Evolutionary conservation across 2,329 filamentous ascomycete genomes (phyloP), one percentile per base, ranked within the genome.

Genomic region (Pleomassaria siparia): DNA sequence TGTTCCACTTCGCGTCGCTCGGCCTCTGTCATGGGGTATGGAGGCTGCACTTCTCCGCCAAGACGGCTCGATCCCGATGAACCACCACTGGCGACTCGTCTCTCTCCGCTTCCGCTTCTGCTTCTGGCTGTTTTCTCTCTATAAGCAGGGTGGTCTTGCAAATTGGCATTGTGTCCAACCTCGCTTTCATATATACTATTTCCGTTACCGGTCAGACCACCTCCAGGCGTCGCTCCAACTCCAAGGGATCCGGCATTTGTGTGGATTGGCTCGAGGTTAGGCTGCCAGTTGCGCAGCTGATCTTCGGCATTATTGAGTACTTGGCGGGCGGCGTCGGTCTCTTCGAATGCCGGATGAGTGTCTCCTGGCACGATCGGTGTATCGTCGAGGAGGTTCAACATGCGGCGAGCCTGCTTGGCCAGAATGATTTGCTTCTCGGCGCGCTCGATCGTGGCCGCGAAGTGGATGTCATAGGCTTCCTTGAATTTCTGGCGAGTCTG

Each of bases 361-460:
- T 96, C 90, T 40, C 94, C 94, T 1, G 92, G 92, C 1, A 95
- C 87, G 24, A 96, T 84, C 0, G 94, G 90, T 0, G 86, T 86
- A 69, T 96, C 92, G 62, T 99, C 94, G 10, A 99, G 82, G 30
- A 95, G 81, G 59, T 87, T 85, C 46, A 99, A 72, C 28, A 99
- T 81, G 35, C 90, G 85, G 45, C 90, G 87, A 16, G 91, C 92
- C 68, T 97, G 91, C 63, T 88, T 89, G 47, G 94, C 92, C 13
- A 99, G 82, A 50, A 99, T 89, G 62, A 92, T 88, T 70, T 99
- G 94, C 76, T 97, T 97, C 77, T 97, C 94, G 20, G 91, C 91
- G 25, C 92, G 88, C 77, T 99, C 94, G 60, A 99, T 95, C 16
- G 91, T 89, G 49, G 91, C 91, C 13, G 88, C 83, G 55, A 96